Base-by-base conservation (phyloP, 495 filamentous ascomycete species). In the Endocarpon pusillum region DNA sequence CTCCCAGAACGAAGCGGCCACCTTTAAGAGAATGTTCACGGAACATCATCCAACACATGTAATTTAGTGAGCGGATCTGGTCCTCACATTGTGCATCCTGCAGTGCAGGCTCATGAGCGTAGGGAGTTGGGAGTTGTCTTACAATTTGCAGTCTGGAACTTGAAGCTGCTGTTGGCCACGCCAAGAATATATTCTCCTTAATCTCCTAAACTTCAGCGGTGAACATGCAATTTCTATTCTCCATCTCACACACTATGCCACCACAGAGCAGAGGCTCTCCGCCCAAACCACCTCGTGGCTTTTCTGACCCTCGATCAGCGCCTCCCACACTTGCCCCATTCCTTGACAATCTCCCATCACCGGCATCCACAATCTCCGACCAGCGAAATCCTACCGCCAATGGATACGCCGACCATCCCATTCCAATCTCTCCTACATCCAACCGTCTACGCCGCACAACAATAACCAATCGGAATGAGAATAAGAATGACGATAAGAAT, bases 231-330 rank as follows among this genome's bases (percentile, higher is more conserved):
- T 14, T 31, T 31, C 28, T 5, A 31, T 4, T 17, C 28, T 31
- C 5, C 28, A 14, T 4, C 28, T n/a, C n/a, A n/a, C n/a, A n/a
- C 5, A 14, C 5, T 17, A 31, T 31, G 28, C 28, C 28, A 14
- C 28, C 28, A 15, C 28, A 31, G 28, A 31, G 28, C 28, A 31
- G 28, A 31, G 28, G 28, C n/a, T n/a, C n/a, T n/a, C n/a, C n/a
- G n/a, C n/a, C n/a, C n/a, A n/a, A n/a, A n/a, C 4, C 8, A 25
- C 8, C 12, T 15, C 5, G 5, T 14, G 12, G 28, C 14, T 7
- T 7, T n/a, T 4, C 28, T n/a, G 28, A 14, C 5, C 12, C 28
- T 31, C 28, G 14, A n/a, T 15, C 12, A 14, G 12, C 7, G 12
- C 28, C 12, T 31, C 4, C 12, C 28, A 15, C 28, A n/a, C 14